phyloP scores from a whole-genome alignment of 2,329 filamentous ascomycete genomes.

The Fusarium humuli region DNA sequence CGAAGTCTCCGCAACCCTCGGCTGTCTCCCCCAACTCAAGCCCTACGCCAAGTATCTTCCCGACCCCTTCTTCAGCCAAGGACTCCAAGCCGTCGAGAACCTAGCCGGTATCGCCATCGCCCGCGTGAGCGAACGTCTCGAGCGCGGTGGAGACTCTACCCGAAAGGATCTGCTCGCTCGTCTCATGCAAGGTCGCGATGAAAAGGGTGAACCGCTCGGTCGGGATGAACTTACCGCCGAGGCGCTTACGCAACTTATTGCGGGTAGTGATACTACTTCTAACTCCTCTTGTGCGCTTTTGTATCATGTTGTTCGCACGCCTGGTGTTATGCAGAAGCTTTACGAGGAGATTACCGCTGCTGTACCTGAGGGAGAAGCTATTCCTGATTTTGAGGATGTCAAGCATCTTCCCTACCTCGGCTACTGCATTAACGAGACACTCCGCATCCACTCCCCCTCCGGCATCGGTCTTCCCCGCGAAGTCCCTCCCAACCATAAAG shows the following conservation, averaged over 20 bases:
- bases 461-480: slow-evolving; percentile 85
- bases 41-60: slow-evolving; percentile 84
- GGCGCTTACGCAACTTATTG: slow-evolving; percentile 88
- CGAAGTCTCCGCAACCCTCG: slow-evolving; percentile 85
- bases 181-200: slow-evolving; percentile 87
- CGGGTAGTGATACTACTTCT: slow-evolving; percentile 80
- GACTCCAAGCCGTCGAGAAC: slow-evolving; percentile 79
- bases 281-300: slow-evolving; percentile 87
- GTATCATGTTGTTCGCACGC: slow-evolving; percentile 78
- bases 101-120: slow-evolving; percentile 90
- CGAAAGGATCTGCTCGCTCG: slow-evolving; percentile 85
- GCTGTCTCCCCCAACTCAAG: slow-evolving; percentile 78
- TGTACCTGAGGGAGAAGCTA: slow-evolving; percentile 68
- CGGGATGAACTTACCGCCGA: slow-evolving; percentile 87
- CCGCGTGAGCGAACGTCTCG: slow-evolving; percentile 78
- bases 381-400: slow-evolving; percentile 79
- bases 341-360: slow-evolving; percentile 78
- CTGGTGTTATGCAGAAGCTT: slow-evolving; percentile 76
- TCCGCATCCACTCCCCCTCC: slow-evolving; percentile 88
- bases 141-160: slow-evolving; percentile 68
- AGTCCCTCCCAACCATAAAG: slow-evolving; percentile 72
- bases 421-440: slow-evolving; percentile 82
- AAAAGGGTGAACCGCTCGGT: slow-evolving; percentile 79
- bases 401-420: slow-evolving; percentile 81
- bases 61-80: slow-evolving; percentile 83